Evolutionary conservation across 23 red algal species (phyloP).

Genomic region (Agarophyton chilense): DNA sequence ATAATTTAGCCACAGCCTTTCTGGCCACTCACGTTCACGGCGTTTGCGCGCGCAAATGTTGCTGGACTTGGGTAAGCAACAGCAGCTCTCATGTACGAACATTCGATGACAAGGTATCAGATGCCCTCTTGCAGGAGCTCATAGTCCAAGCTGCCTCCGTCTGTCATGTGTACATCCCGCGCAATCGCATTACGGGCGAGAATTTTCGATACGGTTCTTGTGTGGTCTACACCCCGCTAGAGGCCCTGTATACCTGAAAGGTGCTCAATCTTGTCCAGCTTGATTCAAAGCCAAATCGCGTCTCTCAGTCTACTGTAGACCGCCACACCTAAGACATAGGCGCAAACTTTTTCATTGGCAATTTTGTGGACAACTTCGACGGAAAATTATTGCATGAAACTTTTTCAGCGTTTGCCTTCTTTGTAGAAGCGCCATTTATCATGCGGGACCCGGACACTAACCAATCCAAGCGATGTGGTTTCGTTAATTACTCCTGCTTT

Average conservation of each 20-base stretch:
- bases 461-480: conserved; percentile 64
- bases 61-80: conserved; percentile 46
- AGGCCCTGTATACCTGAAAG: conserved; percentile 74
- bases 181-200: conserved; percentile 82
- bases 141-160: conserved; percentile 77
- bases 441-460: conserved; percentile 18
- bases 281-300: conserved; percentile 65
- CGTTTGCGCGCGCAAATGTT: too few relatives aligned
- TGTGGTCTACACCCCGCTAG: conserved; percentile 64
- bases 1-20: too few relatives aligned
- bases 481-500: conserved; percentile 83
- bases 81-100: conserved; percentile 62
- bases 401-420: conserved; percentile 70
- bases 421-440: conserved; percentile 79
- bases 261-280: too few relatives aligned
- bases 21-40: too few relatives aligned
- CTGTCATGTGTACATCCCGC: conserved; percentile 84
- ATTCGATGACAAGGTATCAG: conserved; percentile 74
- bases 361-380: conserved; percentile 80
- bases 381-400: conserved; percentile 82
- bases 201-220: conserved; percentile 80
- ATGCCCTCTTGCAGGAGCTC: conserved; percentile 78
- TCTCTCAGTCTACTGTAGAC: conserved; percentile 53
- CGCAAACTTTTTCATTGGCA: conserved; percentile 91
- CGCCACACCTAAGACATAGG: conserved; percentile 63